These are phyloP conservation scores for Thalassiosira exigua DNA, from an alignment of 352 stramenopile genomes.

Conservation along the genomic window DNA sequence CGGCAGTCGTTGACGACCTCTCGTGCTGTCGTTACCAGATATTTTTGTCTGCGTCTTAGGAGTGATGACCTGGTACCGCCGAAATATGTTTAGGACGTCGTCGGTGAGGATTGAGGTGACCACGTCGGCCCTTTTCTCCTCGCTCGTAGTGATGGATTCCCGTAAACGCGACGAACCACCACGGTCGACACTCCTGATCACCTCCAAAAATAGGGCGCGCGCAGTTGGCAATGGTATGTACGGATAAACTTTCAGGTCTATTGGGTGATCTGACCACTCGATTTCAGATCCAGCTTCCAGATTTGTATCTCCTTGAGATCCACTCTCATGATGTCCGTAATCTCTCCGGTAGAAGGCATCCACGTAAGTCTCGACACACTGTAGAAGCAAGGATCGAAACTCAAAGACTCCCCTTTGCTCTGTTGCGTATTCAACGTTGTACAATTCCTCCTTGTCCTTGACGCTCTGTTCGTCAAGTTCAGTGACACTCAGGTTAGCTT, in stretches of 20 bases:
- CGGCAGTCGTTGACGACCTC: constrained; percentile 39
- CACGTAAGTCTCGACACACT: constrained; percentile 55
- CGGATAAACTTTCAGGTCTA: constrained; percentile 38
- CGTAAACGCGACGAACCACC: neutral
- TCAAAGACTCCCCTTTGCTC: constrained; percentile 50
- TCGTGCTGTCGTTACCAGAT: constrained; percentile 15
- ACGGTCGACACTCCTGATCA: constrained; percentile 43
- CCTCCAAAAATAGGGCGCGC: constrained; percentile 50
- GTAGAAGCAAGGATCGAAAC: constrained; percentile 58
- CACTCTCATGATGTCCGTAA: neutral
- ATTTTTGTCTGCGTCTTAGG: constrained; percentile 34
- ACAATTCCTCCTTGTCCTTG: constrained; percentile 54
- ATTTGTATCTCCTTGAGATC: neutral
- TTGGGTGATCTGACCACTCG: constrained; percentile 26
- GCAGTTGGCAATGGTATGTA: constrained; percentile 59
- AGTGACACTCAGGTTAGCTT: neutral
- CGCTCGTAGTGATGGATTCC: neutral
- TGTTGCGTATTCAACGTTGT: constrained; percentile 35
- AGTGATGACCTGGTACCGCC: constrained; percentile 58
- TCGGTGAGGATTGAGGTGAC: constrained; percentile 50
- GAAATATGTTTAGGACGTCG: constrained; percentile 53
- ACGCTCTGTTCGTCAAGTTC: constrained; percentile 54
- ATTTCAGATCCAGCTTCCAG: constrained; percentile 12
- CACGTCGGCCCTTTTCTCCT: constrained; percentile 38
- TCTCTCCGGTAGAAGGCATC: constrained; percentile 51